These are phyloP conservation scores for Sergeia podlipaevii DNA, from an alignment of 208 protist species.

Conservation along the genomic window DNA sequence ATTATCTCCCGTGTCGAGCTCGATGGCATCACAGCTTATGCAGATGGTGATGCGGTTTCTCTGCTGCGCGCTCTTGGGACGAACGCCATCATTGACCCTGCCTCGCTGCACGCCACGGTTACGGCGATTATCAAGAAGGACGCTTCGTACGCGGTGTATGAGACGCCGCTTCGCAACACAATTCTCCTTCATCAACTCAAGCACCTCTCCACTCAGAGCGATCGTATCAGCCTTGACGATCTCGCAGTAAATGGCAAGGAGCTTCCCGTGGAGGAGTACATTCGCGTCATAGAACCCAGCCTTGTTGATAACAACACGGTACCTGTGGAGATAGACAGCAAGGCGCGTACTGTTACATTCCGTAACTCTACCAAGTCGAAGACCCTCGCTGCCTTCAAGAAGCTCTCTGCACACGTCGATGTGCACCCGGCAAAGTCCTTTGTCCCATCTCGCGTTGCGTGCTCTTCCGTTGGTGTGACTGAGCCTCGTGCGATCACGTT, in stretches of 20 bases:
- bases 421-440: constrained; percentile 10
- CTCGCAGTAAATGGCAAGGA: constrained; percentile 26
- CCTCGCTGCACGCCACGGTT: constrained; percentile 12
- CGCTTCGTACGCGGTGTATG: constrained; percentile 11
- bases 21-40: constrained; percentile 9
- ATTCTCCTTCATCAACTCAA: constrained; percentile 65
- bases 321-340: constrained; percentile 68
- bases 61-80: constrained; percentile 16
- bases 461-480: constrained; percentile 10
- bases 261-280: constrained; percentile 44
- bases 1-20: constrained; percentile 27
- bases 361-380: constrained; percentile 56
- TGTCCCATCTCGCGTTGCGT: constrained; percentile 14
- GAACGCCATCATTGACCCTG: constrained; percentile 4
- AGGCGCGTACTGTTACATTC: constrained; percentile 57
- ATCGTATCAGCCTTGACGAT: constrained; percentile 34
- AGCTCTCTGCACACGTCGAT: constrained; percentile 34
- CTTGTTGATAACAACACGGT: constrained; percentile 57
- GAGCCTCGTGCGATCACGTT: constrained; percentile 15
- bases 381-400: constrained; percentile 44
- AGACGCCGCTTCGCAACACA: constrained; percentile 27
- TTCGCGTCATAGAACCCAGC: constrained; percentile 55
- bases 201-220: constrained; percentile 34
- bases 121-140: constrained; percentile 12
- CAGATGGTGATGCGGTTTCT: constrained; percentile 4